Percentiles rank a stretch among this genome's conserved stretches.
Conservation (phyloP, 2,329 filamentous ascomycete species). For the Periglandula ipomoeae region DNA sequence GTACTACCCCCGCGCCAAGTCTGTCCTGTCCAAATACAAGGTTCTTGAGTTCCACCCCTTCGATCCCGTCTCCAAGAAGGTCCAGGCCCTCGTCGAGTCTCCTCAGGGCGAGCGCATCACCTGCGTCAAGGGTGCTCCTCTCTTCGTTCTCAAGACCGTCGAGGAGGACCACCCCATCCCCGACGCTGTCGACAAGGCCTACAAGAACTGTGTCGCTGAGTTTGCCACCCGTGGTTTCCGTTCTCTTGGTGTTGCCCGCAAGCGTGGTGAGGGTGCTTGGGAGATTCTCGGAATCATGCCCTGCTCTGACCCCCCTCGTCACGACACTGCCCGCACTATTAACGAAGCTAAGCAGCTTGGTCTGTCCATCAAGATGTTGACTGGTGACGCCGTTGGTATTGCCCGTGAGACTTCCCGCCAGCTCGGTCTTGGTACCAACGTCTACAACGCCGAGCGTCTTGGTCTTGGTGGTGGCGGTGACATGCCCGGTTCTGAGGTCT, state of each 20-base stretch:
- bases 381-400: conserved; percentile 88
- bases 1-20: conserved; percentile 75
- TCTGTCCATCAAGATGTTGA: conserved; percentile 92
- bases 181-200: conserved; percentile 67
- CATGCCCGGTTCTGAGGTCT: conserved; percentile 88
- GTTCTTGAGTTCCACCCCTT: conserved; percentile 81
- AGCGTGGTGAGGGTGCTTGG: conserved; percentile 73
- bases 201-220: conserved; percentile 88
- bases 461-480: conserved; percentile 84
- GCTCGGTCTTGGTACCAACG: conserved; percentile 84
- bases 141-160: conserved; percentile 80
- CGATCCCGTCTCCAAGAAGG: conserved; percentile 90
- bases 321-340: conserved; percentile 85
- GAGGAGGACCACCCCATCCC: conserved; percentile 76
- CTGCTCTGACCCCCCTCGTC: conserved; percentile 82
- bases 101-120: conserved; percentile 75
- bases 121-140: conserved; percentile 85
- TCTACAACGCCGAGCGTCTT: conserved; percentile 88
- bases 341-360: conserved; percentile 81
- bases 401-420: conserved; percentile 86
- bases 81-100: conserved; percentile 73
- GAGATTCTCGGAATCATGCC: conserved; percentile 94
- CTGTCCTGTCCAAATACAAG: conserved; percentile 72
- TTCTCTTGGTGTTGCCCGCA: conserved; percentile 86
- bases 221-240: conserved; percentile 91